phyloP scores from a whole-genome alignment of 306 rosid genomes.

The Chamaecrista fasciculata region DNA sequence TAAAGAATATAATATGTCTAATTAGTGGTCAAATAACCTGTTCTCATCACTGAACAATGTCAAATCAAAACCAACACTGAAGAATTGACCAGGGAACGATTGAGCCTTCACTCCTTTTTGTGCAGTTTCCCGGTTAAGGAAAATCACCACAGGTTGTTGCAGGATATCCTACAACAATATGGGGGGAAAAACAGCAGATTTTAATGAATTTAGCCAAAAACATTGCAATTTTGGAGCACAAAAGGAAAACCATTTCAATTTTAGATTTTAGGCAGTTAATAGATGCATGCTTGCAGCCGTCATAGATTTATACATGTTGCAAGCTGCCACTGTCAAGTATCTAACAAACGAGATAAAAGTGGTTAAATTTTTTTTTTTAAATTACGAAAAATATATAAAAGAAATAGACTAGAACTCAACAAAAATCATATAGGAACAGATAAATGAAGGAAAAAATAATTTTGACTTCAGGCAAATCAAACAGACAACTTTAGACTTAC shows the following conservation, averaged over 20 bases:
- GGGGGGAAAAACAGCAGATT: constrained; percentile 27
- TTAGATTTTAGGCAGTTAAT: background rate
- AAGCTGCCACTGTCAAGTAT: background rate
- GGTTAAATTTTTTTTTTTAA: background rate
- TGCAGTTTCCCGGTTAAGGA: constrained; percentile 52
- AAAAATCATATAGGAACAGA: too few relatives aligned
- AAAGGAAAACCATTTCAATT: background rate
- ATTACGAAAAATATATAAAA: too few relatives aligned
- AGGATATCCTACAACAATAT: constrained; percentile 63
- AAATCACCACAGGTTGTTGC: constrained; percentile 65
- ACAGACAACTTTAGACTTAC: constrained; percentile 44
- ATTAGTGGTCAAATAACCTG: constrained; percentile 45
- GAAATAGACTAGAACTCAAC: too few relatives aligned
- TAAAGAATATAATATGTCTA: background rate
- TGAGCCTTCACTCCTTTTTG: constrained; percentile 35
- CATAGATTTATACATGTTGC: constrained; percentile 5
- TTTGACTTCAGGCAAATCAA: background rate
- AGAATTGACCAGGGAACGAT: constrained; percentile 40
- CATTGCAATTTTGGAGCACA: background rate
- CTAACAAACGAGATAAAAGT: background rate
- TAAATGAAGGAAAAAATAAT: background rate
- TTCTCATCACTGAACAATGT: constrained; percentile 40
- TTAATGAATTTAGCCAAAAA: background rate
- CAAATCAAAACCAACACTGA: constrained; percentile 39
- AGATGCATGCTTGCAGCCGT: background rate